Evolutionary conservation across 495 filamentous ascomycete species (phyloP).

Genomic region (Niebla homalea): DNA sequence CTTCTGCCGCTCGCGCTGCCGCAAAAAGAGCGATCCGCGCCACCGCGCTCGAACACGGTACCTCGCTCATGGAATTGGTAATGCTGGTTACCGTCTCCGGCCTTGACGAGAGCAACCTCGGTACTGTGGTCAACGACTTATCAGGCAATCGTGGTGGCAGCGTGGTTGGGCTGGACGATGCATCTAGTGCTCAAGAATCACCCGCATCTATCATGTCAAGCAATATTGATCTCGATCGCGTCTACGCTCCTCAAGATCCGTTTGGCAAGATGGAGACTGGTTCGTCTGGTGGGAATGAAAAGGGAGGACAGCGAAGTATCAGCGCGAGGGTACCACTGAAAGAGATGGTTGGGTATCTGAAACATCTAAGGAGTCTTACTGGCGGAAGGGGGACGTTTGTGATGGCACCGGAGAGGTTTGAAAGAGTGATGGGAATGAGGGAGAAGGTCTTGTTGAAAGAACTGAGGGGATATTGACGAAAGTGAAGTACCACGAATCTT

Average conservation of each 20-base stretch:
- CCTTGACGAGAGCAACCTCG: slow-evolving; percentile 68
- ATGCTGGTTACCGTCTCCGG: slow-evolving; percentile 71
- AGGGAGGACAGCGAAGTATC: slow-evolving; percentile 44
- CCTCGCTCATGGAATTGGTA: slow-evolving; percentile 78
- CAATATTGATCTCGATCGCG: slow-evolving; percentile 49
- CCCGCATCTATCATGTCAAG: slow-evolving; percentile 20
- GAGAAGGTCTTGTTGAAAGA: slow-evolving; percentile 43
- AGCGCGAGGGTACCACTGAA: slow-evolving; percentile 78
- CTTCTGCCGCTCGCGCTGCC: slow-evolving; percentile 61
- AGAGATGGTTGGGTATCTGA: slow-evolving; percentile 95
- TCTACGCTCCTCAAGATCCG: slow-evolving; percentile 78
- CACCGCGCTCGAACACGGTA: slow-evolving; percentile 30
- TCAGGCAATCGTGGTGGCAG: slow-evolving; percentile 69
- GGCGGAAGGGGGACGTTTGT: slow-evolving; percentile 83
- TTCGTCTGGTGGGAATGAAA: not conserved
- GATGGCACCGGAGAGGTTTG: slow-evolving; percentile 83
- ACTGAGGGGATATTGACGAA: slow-evolving; percentile 21
- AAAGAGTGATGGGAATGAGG: slow-evolving; percentile 59
- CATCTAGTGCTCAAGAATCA: slow-evolving; percentile 18
- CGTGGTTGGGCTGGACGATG: slow-evolving; percentile 64
- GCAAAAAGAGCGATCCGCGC: slow-evolving; percentile 52
- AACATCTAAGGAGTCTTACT: slow-evolving; percentile 76
- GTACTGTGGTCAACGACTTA: slow-evolving; percentile 83
- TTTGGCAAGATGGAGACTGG: slow-evolving; percentile 38
- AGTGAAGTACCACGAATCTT: no score